phyloP scores from a whole-genome alignment of 495 filamentous ascomycete species.

The Lineolata rhizophorae region DNA sequence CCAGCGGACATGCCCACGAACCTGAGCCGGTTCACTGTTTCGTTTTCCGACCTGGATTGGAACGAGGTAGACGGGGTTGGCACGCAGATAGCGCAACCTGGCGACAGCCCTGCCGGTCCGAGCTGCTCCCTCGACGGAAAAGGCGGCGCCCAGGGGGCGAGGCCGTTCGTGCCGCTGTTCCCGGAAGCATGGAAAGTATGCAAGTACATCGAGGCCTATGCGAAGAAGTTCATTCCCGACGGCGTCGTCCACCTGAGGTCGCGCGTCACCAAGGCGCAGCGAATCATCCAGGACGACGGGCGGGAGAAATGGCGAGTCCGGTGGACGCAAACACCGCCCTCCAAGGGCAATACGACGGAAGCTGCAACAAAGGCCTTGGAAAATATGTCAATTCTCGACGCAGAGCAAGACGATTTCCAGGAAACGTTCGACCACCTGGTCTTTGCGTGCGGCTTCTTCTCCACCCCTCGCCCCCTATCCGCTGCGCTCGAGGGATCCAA shows the following conservation, averaged over 20 bases:
- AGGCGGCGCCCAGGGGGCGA: constrained; percentile 8
- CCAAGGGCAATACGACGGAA: no score
- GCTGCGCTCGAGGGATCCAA: no score
- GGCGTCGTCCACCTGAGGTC: constrained; percentile 27
- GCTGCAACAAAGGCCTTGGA: no score
- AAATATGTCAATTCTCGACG: no score
- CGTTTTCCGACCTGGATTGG: constrained; percentile 66
- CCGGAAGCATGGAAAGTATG: constrained; percentile 61
- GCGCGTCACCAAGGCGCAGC: constrained; percentile 27
- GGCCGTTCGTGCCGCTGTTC: constrained; percentile 33
- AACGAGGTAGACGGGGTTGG: constrained; percentile 21
- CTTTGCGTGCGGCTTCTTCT: constrained; percentile 59
- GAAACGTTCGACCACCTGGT: constrained; percentile 49
- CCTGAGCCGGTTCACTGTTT: constrained; percentile 53
- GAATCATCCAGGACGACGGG: constrained; percentile 12
- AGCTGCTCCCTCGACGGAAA: neutral
- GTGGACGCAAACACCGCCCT: constrained; percentile 15
- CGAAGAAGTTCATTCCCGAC: constrained; percentile 28
- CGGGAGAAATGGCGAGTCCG: constrained; percentile 31
- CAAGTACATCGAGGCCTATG: constrained; percentile 44
- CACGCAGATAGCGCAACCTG: no score
- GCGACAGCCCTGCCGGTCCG: constrained; percentile 6
- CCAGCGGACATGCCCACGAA: constrained; percentile 58
- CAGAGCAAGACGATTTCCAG: neutral
- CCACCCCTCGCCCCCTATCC: constrained; percentile 19